These are phyloP conservation scores for Hyaloscypha bicolor DNA, from an alignment of 495 filamentous ascomycete genomes.

Conservation along the genomic window DNA sequence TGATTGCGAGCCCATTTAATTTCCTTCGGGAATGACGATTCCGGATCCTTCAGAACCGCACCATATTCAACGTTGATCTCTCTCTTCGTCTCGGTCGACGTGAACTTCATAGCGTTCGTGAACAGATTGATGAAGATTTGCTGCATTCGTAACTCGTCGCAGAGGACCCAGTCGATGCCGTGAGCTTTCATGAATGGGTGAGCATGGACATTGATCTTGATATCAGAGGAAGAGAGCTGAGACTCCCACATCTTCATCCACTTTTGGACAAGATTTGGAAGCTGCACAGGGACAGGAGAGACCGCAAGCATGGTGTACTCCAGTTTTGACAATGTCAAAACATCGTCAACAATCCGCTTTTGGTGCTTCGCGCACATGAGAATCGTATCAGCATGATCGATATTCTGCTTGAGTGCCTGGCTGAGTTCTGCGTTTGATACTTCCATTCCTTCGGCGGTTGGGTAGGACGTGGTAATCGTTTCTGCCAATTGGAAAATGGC, in stretches of 20 bases:
- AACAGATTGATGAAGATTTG: slow-evolving; percentile 62
- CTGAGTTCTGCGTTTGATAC: not conserved
- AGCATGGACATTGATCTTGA: slow-evolving; percentile 52
- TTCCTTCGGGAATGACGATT: slow-evolving; percentile 35
- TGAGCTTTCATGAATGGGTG: slow-evolving; percentile 49
- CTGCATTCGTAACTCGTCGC: slow-evolving; percentile 58
- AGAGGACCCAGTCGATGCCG: slow-evolving; percentile 56
- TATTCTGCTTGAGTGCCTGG: slow-evolving; percentile 27
- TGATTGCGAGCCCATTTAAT: slow-evolving; percentile 20
- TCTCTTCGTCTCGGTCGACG: slow-evolving; percentile 27
- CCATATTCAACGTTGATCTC: slow-evolving; percentile 47
- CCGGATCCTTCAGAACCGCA: slow-evolving; percentile 43
- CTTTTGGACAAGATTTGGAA: slow-evolving; percentile 47
- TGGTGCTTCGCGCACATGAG: slow-evolving; percentile 80
- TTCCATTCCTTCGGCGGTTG: slow-evolving; percentile 25
- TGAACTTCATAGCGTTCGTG: slow-evolving; percentile 64
- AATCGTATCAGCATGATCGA: slow-evolving; percentile 81
- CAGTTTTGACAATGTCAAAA: slow-evolving; percentile 63
- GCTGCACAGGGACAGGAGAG: slow-evolving; percentile 52
- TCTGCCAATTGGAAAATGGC: slow-evolving; percentile 81
- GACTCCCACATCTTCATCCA: slow-evolving; percentile 72
- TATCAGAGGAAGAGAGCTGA: slow-evolving; percentile 59
- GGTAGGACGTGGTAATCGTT: slow-evolving; percentile 18
- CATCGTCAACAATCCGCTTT: slow-evolving; percentile 77
- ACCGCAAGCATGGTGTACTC: slow-evolving; percentile 60